Base-by-base conservation (phyloP, 23 red algal species). In the Pyropia haitanensis region DNA sequence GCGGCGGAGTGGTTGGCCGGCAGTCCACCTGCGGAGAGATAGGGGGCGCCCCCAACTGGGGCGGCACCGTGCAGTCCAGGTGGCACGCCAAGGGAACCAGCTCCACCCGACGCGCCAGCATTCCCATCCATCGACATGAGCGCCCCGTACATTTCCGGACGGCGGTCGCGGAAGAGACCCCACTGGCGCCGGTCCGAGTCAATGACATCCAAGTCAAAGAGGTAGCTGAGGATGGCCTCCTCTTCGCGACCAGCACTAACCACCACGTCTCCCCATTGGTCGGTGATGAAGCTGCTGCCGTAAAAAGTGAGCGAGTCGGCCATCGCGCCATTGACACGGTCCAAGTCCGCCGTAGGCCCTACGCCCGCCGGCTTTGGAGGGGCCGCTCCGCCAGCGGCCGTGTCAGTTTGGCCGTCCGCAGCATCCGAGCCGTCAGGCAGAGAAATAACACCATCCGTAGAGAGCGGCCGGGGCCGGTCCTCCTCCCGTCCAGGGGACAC, bases 131-230 rank as follows among this genome's bases (percentile, higher is more conserved):
- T 81, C 10, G 79, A 70, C 19, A 69, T 39, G 10, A 95, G 61
- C 10, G 78, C 27, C 18, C 70, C 72, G 60, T 95, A 95, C 48
- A 95, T 70, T 39, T 95, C 90, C 18, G 90, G 90, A 19, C 90
- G 65, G 28, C 90, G 75, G 66, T 95, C 90, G 27, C 90, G 73
- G 53, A 95, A 95, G 33, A 95, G 51, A 21, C 90, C 90, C 81
- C 90, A 95, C 7, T 71, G 64, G 19, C 21, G 70, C 24, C 90
- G 68, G 27, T 74, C 63, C 20, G 68, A 33, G 21, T 76, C 76
- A 63, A 87, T 75, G 28, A 71, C 73, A 31, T 87, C 90, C 18
- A 95, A 61, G 29, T 88, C 79, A 23, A 83, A 80, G 18, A 53
- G 65, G 20, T 72, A 64, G 29, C 84, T 51, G n/a, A 95, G 54